These are phyloP conservation scores for maize (Zea mays) DNA, from an alignment of 176 grass and related monocot genomes.

Conservation along the genomic window Zm-B73-REFERENCE-NAM-5.0 NC_050100.1:215162501-215163000, in stretches of 20 bases:
- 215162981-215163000: background rate
- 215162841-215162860: background rate
- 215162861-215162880: background rate
- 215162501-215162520: background rate
- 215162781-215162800: no score
- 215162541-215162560: constrained; percentile 16
- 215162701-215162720: constrained; percentile 24
- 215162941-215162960: background rate
- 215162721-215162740: background rate
- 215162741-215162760: background rate
- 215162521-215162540: constrained; percentile 27
- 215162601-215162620: constrained; percentile 27
- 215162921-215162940: background rate
- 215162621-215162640: constrained; percentile 17
- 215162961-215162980: background rate
- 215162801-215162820: no score
- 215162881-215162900: background rate
- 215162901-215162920: background rate
- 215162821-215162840: background rate
- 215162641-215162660: background rate
- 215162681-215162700: constrained; percentile 12
- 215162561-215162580: background rate
- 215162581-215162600: background rate
- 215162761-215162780: no score
- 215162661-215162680: constrained; percentile 29